Evolutionary conservation across 2,329 filamentous ascomycete genomes (phyloP), one percentile per base, ranked within the genome.

Genomic region (Aspergillus quadrilineatus): DNA sequence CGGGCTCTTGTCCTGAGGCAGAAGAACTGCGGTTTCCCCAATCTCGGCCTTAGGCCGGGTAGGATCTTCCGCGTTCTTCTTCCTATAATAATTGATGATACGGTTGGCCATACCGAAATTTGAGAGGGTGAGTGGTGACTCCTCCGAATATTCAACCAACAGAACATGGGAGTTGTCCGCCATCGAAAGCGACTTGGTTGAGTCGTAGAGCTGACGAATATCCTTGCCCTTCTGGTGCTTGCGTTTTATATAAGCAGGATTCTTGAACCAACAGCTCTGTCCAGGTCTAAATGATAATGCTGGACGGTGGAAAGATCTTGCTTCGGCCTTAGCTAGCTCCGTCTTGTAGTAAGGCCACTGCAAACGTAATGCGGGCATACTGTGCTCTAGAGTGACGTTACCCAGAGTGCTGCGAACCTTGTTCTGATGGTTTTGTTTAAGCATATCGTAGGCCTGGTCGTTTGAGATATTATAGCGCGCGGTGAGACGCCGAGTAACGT

Each of bases 31-130:
- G 2, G 90, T 89, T 75, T 99, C 94, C 57, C 94, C 94, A 60
- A 99, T 83, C 4, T 96, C 91, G 58, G 82, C 73, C 77, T 92
- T 95, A 1, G 90, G 89, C 1, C 90, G 83, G 51, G 85, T 82
- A 48, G 86, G 84, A 59, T 94, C 90, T 45, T 95, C 90, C 34
- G 76, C 84, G 69, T 91, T 89, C 67, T 91, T 91, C 57, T 92
- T 86, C 39, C 91, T 89, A 71, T 97, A 97, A 74, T 97, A 99
- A 73, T 99, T 97, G 79, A 97, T 91, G 57, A 99, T 84, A 52
- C 92, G 89, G 72, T 89, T 96, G 51, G 92, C 92, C 94, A 99
- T 99, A 63, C 93, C 94, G 67, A 97, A 96, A 69, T 96, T 97
- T 43, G 93, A 97, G 60, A 99, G 79, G 58, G 96, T 91, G 8